phyloP scores from a whole-genome alignment of 352 stramenopile genomes.

The Globisporangium cystogenes region DNA sequence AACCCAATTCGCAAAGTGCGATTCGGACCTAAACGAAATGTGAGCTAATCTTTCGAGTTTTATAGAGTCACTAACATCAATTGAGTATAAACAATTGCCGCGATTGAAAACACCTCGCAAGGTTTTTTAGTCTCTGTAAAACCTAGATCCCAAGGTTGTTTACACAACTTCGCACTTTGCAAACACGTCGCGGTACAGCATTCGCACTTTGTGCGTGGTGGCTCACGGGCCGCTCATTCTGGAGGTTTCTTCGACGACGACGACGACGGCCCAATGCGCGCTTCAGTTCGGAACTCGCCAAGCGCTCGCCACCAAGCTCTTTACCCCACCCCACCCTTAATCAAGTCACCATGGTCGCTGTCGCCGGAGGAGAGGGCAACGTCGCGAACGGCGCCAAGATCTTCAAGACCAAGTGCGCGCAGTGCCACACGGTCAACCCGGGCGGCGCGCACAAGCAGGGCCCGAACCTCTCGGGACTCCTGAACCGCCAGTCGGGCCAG shows the following conservation, averaged over 20 bases:
- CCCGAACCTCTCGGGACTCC: slow-evolving; percentile 97
- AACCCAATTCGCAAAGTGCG: not conserved
- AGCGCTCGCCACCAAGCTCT: slow-evolving; percentile 13
- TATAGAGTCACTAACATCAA: no score
- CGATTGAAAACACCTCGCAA: not conserved
- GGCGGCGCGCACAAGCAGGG: slow-evolving; percentile 98
- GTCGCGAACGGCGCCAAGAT: slow-evolving; percentile 91
- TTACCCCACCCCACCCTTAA: not conserved
- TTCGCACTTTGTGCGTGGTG: not conserved
- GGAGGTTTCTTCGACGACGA: not conserved
- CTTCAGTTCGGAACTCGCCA: slow-evolving; percentile 46
- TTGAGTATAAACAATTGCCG: no score
- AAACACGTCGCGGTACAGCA: not conserved
- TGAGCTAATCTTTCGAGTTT: no score
- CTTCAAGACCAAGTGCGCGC: slow-evolving; percentile 97
- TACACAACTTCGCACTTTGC: not conserved
- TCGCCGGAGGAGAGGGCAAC: slow-evolving; percentile 49
- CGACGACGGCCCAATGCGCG: no score
- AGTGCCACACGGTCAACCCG: slow-evolving; percentile 90
- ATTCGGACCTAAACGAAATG: no score
- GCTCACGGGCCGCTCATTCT: not conserved
- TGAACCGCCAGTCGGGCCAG: slow-evolving; percentile 95
- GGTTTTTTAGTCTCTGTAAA: not conserved
- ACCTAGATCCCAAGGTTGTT: not conserved
- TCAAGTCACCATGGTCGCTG: slow-evolving; percentile 11